A percentile compares a stretch with the other conserved stretches of the same genome.
phyloP scores from a whole-genome alignment of 768 basidiomycete species.

The Serendipita vermifera region DNA sequence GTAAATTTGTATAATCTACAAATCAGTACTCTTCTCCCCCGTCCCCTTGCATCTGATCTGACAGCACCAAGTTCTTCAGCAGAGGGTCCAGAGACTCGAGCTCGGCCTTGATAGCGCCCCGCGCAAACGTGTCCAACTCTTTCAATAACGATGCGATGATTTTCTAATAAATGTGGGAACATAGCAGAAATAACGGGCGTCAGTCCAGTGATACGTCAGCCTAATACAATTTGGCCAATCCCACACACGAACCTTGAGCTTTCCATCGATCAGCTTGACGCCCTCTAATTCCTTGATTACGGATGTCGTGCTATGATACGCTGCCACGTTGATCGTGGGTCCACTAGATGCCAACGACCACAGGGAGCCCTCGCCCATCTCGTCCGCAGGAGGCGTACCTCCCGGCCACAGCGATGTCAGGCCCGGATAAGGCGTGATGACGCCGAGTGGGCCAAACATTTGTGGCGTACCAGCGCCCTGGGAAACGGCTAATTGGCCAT shows the following conservation, averaged over 20 bases:
- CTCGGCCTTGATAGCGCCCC: conserved; percentile 71
- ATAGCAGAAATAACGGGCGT: neutral
- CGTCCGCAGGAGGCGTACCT: conserved; percentile 21
- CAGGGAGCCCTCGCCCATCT: conserved; percentile 17
- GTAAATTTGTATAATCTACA: too few species aligned
- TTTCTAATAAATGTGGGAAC: conserved; percentile 42
- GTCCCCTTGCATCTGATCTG: conserved; percentile 7
- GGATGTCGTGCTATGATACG: neutral
- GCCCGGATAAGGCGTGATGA: conserved; percentile 66
- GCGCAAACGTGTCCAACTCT: conserved; percentile 71
- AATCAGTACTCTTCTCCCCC: conserved; percentile 1
- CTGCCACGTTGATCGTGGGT: conserved; percentile 5
- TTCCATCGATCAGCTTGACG: conserved; percentile 66
- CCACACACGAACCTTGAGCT: conserved; percentile 65
- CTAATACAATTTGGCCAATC: too few species aligned
- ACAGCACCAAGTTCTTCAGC: conserved; percentile 40
- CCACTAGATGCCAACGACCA: conserved; percentile 6
- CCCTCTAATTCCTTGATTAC: conserved; percentile 47
- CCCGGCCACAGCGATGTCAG: conserved; percentile 63
- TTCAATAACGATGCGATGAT: conserved; percentile 65
- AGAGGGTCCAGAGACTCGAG: conserved; percentile 69
- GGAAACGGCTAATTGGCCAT: neutral
- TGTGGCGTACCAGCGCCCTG: conserved; percentile 29
- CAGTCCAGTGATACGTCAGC: neutral
- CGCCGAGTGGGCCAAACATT: conserved; percentile 62